Evolutionary conservation across 768 basidiomycete species (phyloP), one percentile per base, ranked within the genome.

Genomic region (Mycena maculata): DNA sequence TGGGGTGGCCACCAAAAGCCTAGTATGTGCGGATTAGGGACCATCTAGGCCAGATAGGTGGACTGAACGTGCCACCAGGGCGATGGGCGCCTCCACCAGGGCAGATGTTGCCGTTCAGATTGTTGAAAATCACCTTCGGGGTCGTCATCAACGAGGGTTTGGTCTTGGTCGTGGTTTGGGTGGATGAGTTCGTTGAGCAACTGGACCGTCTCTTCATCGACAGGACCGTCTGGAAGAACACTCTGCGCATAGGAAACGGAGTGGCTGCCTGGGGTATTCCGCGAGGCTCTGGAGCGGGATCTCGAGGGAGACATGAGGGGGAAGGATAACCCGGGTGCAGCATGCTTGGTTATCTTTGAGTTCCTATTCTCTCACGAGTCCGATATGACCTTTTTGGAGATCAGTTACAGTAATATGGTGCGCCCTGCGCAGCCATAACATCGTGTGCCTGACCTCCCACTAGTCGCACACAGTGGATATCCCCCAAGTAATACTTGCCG

Each of bases 381-480:
- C n/a, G n/a, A n/a, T n/a, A n/a, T n/a, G n/a, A n/a, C n/a, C n/a
- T n/a, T n/a, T n/a, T n/a, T n/a, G n/a, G n/a, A n/a, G n/a, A n/a
- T n/a, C n/a, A n/a, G n/a, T n/a, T n/a, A n/a, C n/a, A n/a, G n/a
- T n/a, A n/a, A n/a, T n/a, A n/a, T n/a, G 65, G 83, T 82, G 81
- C 82, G 80, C 63, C 73, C 81, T 77, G 44, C 59, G 44, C 65
- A 54, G 45, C 52, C 57, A 53, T n/a, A n/a, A n/a, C n/a, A n/a
- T n/a, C n/a, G n/a, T 41, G 65, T 66, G 53, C 53, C 39, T 45
- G 60, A n/a, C 31, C 36, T 45, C 64, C 39, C 61, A 25, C 65
- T 74, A 92, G 90, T 87, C 88, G 23, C 81, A 82, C 75, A 95
- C 93, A 50, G 95, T 97, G 60, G 95, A 96, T 76, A 94, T 96